phyloP scores from a whole-genome alignment of 208 protist species.

The Trypanosoma congolense region DNA sequence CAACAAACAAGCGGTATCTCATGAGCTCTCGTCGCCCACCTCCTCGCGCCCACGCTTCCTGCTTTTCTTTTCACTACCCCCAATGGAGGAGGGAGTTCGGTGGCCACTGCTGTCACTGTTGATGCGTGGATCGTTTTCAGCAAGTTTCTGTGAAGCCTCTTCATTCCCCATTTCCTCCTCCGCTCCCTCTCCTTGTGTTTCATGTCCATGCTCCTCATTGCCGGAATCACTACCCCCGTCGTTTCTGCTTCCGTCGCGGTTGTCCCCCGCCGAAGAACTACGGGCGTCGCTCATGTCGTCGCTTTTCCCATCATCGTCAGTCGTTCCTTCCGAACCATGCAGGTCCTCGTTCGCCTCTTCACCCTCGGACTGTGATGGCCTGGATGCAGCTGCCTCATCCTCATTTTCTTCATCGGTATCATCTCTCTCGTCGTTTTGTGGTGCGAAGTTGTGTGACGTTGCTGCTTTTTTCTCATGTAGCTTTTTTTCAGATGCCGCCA shows the following conservation, averaged over 20 bases:
- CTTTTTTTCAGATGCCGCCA: slow-evolving; percentile 21
- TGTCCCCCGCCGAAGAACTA: neutral
- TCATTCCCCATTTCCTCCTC: slow-evolving; percentile 19
- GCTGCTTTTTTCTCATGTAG: slow-evolving; percentile 3
- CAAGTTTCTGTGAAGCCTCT: too few species aligned
- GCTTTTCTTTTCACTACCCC: too few species aligned
- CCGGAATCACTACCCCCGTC: too few species aligned
- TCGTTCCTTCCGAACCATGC: slow-evolving; percentile 10
- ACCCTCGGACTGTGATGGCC: neutral
- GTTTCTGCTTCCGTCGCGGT: slow-evolving; percentile 2
- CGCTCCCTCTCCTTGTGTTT: neutral
- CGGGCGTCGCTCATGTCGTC: neutral
- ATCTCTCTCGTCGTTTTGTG: neutral
- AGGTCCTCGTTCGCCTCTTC: slow-evolving; percentile 9
- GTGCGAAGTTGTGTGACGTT: neutral
- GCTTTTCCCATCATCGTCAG: slow-evolving; percentile 15
- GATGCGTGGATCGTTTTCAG: too few species aligned
- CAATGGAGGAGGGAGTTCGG: too few species aligned
- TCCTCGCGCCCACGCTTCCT: too few species aligned
- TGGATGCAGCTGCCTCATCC: neutral
- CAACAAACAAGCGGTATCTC: too few species aligned
- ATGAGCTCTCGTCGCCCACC: too few species aligned
- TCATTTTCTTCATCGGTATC: too few species aligned
- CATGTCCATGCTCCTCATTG: neutral
- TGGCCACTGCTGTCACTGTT: too few species aligned